Conservation (phyloP, 805 yeast species). For the Candida tammaniensis region DNA sequence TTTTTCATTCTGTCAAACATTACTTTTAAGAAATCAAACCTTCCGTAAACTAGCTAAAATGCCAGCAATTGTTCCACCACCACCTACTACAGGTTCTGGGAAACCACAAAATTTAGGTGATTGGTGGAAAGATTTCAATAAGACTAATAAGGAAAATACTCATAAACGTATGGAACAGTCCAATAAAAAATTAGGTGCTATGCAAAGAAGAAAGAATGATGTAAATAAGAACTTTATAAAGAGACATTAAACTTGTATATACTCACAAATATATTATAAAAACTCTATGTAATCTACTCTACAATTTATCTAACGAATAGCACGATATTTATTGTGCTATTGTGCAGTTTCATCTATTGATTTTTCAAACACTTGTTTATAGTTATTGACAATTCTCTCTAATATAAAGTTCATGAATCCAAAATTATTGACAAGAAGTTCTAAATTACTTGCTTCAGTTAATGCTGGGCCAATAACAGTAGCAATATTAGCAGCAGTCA, state of each 20-base stretch:
- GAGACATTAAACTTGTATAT: constrained; percentile 33
- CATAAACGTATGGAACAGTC: constrained; percentile 33
- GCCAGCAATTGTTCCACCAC: constrained; percentile 46
- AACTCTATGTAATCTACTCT: too few relatives aligned
- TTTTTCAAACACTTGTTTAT: constrained; percentile 39
- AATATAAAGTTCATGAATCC: constrained; percentile 55
- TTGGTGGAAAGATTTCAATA: constrained; percentile 34
- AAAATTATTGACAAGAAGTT: constrained; percentile 44
- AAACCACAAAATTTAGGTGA: constrained; percentile 29
- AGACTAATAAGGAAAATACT: constrained; percentile 29
- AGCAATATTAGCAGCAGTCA: constrained; percentile 87
- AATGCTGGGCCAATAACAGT: constrained; percentile 76
- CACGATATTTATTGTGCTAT: too few relatives aligned
- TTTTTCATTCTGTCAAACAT: constrained; percentile 70
- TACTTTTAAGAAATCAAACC: constrained; percentile 54
- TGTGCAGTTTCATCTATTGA: too few relatives aligned
- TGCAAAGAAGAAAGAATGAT: constrained; percentile 30
- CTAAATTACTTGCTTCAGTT: constrained; percentile 53
- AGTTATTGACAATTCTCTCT: constrained; percentile 48
- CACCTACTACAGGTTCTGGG: constrained; percentile 34
- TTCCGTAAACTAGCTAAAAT: constrained; percentile 57
- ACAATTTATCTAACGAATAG: too few relatives aligned
- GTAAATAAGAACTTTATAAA: constrained; percentile 34
- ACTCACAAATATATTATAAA: too few relatives aligned
- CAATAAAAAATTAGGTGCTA: constrained; percentile 35